A percentile compares a stretch with the other conserved stretches of the same genome.
Conservation (phyloP, 106 monocot species). For the Chionographis japonica region DNA sequence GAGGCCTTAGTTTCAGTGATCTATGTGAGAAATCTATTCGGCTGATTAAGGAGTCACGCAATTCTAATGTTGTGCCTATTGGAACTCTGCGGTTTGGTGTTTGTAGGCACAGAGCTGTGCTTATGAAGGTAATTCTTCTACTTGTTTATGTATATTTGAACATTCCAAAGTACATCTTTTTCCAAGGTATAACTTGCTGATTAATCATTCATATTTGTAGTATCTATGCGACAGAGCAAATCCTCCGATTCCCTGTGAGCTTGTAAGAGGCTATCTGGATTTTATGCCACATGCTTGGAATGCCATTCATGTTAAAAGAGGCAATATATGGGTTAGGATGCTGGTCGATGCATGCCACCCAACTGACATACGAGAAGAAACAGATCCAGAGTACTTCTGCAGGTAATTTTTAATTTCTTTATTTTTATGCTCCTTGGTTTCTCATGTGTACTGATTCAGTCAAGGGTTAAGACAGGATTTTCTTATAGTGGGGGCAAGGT, state of each 20-base stretch:
- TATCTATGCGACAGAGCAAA: conserved; percentile 94
- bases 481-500: too few species aligned
- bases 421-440: background rate
- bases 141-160: background rate
- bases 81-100: conserved; percentile 84
- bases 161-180: background rate
- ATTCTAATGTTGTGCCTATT: conserved; percentile 84
- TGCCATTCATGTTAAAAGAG: conserved; percentile 54
- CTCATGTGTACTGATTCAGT: background rate
- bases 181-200: background rate
- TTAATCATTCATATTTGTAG: conserved; percentile 34
- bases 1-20: conserved; percentile 39
- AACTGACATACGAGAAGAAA: conserved; percentile 84
- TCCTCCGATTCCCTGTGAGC: conserved; percentile 93
- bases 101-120: conserved; percentile 93
- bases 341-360: conserved; percentile 94
- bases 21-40: conserved; percentile 72
- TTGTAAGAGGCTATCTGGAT: conserved; percentile 91
- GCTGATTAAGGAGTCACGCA: conserved; percentile 60
- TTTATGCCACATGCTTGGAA: conserved; percentile 99
- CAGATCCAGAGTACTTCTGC: conserved; percentile 88
- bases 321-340: conserved; percentile 57
- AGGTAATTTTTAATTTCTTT: conserved; percentile 34
- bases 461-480: too few species aligned
- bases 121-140: conserved; percentile 77